Conservation (phyloP, 2,329 filamentous ascomycete genomes). For the Talaromyces sp. region DNA sequence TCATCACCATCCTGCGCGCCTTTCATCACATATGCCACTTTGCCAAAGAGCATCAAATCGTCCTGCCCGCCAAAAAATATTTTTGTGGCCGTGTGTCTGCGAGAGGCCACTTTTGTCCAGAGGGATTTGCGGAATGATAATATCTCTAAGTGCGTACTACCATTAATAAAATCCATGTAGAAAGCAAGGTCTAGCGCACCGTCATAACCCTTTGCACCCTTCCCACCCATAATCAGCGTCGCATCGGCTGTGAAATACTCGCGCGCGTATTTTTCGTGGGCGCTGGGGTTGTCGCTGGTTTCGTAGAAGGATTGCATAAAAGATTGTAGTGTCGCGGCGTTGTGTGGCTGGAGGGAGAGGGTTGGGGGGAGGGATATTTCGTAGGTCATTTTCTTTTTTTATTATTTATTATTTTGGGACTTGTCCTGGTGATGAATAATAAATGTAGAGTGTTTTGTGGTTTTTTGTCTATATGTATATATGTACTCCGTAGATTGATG, state of each 20-base stretch:
- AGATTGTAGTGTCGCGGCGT: conserved; percentile 17
- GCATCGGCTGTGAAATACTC: conserved; percentile 28
- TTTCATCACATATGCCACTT: conserved; percentile 28
- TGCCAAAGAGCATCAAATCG: conserved; percentile 35
- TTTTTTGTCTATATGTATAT: too few species aligned
- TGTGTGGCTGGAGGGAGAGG: conserved; percentile 20
- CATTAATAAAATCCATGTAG: not conserved
- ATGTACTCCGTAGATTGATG: too few species aligned
- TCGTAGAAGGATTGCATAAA: conserved; percentile 33
- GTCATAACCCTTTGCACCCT: conserved; percentile 25
- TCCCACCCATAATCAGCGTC: conserved; percentile 34
- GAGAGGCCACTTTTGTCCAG: conserved; percentile 30
- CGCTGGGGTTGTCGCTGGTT: conserved; percentile 29
- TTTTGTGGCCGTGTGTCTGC: conserved; percentile 24
- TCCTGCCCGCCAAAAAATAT: conserved; percentile 28
- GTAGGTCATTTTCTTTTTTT: conserved; percentile 25
- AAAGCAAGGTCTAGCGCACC: conserved; percentile 17
- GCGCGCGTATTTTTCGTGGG: conserved; percentile 29
- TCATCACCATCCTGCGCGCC: conserved; percentile 11
- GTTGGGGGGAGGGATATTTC: conserved; percentile 21
- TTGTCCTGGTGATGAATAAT: too few species aligned
- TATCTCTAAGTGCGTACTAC: conserved; percentile 31
- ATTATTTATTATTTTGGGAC: too few species aligned
- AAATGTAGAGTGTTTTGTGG: too few species aligned
- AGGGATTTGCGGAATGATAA: conserved; percentile 27